Conservation (phyloP, 495 filamentous ascomycete genomes). For the Aspergillus steynii region DNA sequence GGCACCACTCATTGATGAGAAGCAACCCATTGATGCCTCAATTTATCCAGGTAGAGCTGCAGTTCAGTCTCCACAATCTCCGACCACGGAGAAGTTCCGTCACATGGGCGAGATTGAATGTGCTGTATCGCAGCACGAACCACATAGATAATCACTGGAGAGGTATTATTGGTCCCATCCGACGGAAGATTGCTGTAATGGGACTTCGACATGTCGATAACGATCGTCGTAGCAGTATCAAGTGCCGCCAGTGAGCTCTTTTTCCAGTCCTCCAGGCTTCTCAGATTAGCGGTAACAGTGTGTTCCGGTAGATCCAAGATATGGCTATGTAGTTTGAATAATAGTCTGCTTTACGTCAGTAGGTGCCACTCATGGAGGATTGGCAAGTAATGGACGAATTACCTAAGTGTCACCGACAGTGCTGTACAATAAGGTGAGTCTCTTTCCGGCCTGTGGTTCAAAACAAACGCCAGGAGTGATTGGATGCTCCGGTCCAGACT, state of each 20-base stretch:
- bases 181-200: constrained; percentile 3
- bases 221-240: constrained; percentile 11
- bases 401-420: constrained; percentile 30
- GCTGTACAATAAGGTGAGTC: constrained; percentile 29
- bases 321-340: constrained; percentile 8
- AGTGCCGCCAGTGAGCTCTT: constrained; percentile 7
- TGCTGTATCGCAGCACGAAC: constrained; percentile 7
- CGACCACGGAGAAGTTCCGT: too few species aligned
- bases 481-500: constrained; percentile 18
- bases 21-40: too few species aligned
- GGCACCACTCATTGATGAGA: too few species aligned
- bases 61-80: too few species aligned
- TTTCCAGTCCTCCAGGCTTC: neutral
- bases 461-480: constrained; percentile 21
- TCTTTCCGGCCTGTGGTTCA: constrained; percentile 24
- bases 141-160: constrained; percentile 8
- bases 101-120: neutral
- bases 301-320: constrained; percentile 1
- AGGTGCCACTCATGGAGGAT: neutral
- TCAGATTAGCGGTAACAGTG: neutral
- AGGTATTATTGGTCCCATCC: neutral
- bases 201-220: constrained; percentile 4
- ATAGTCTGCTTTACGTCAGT: neutral
- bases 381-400: neutral
- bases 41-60: too few species aligned